Evolutionary conservation across 202 grass and related monocot species (phyloP).

Genomic region (Schoenoplectus triqueter): DNA sequence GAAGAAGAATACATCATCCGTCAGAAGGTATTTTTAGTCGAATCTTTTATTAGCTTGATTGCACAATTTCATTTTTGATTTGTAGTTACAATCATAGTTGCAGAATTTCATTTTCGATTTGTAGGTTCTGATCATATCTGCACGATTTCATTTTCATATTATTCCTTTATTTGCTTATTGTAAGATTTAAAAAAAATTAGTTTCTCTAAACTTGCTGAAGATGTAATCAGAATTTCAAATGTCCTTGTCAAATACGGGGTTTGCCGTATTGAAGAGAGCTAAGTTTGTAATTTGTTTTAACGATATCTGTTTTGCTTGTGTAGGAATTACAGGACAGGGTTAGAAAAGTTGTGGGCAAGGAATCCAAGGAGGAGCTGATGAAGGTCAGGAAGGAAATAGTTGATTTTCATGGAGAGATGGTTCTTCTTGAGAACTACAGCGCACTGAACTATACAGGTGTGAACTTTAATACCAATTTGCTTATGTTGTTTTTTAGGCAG

Average conservation of each 20-base stretch:
- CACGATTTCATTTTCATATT: not conserved
- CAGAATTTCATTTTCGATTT: too few species aligned
- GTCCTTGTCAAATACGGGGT: constrained; percentile 31
- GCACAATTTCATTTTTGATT: too few species aligned
- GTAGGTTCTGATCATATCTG: too few species aligned
- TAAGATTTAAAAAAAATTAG: not conserved
- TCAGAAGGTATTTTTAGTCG: constrained; percentile 61
- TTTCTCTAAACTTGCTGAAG: not conserved
- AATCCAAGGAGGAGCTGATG: constrained; percentile 77
- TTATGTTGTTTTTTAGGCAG: not conserved
- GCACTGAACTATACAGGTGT: constrained; percentile 92
- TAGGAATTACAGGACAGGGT: constrained; percentile 88
- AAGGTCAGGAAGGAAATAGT: constrained; percentile 92
- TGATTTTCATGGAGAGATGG: constrained; percentile 95
- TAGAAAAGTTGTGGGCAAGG: constrained; percentile 52
- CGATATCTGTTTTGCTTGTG: constrained; percentile 8
- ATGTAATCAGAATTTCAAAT: not conserved
- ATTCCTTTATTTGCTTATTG: not conserved
- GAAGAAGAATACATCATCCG: constrained; percentile 99
- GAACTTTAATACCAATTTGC: not conserved
- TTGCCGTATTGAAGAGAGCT: too few species aligned
- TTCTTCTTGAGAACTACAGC: constrained; percentile 97
- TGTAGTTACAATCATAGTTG: too few species aligned
- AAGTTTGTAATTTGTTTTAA: not conserved
- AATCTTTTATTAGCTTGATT: not conserved